These are phyloP conservation scores for Dendrobium catenatum DNA, from an alignment of 106 monocot species.

Conservation along the genomic window DNA sequence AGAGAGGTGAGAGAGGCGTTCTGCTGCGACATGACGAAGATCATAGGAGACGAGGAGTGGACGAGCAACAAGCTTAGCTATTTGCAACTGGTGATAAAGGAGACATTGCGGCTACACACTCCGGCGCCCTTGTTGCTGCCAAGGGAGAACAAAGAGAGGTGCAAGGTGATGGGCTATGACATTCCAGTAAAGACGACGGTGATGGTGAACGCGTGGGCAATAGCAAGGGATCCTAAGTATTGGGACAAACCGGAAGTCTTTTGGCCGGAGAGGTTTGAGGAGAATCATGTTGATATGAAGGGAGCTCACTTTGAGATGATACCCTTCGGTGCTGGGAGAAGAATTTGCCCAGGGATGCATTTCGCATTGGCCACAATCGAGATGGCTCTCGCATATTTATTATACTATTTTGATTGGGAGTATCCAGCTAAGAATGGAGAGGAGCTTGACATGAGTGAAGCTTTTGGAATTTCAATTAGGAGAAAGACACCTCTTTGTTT, in stretches of 20 bases:
- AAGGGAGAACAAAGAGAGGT: neutral
- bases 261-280: slow-evolving; percentile 15
- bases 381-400: neutral
- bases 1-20: neutral
- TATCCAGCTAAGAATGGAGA: neutral
- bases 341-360: slow-evolving; percentile 13
- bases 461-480: neutral
- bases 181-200: slow-evolving; percentile 5
- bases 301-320: slow-evolving; percentile 12
- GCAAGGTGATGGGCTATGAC: slow-evolving; percentile 2
- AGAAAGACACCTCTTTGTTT: slow-evolving; percentile 5
- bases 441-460: slow-evolving; percentile 13
- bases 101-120: slow-evolving; percentile 13
- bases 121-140: slow-evolving; percentile 9
- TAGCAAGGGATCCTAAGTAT: slow-evolving; percentile 9
- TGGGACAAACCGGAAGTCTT: slow-evolving; percentile 14
- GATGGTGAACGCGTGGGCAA: slow-evolving; percentile 15
- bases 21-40: neutral
- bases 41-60: neutral
- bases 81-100: slow-evolving; percentile 7
- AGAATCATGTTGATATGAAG: neutral
- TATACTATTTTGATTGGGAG: slow-evolving; percentile 19
- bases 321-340: slow-evolving; percentile 13
- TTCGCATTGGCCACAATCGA: slow-evolving; percentile 2
- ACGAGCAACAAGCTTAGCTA: neutral